These are phyloP conservation scores for Aspergillus uvarum DNA, from an alignment of 2,329 filamentous ascomycete genomes.

Conservation along the genomic window DNA sequence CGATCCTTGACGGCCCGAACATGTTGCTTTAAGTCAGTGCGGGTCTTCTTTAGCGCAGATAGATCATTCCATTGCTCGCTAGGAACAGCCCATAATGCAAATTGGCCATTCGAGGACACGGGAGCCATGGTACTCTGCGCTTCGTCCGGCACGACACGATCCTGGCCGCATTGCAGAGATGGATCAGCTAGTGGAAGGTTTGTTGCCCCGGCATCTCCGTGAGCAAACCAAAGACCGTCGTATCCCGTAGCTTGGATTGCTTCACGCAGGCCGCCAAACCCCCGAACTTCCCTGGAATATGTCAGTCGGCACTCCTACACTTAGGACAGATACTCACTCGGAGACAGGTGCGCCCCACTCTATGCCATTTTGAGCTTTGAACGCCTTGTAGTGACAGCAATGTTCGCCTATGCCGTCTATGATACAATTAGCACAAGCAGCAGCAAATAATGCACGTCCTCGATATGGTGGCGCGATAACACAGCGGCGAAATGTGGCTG, in stretches of 20 bases:
- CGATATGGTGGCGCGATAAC: background rate
- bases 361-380: background rate
- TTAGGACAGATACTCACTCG: background rate
- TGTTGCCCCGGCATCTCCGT: background rate
- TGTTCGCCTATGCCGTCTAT: background rate
- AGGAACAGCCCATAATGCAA: too few relatives aligned
- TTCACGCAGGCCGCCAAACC: background rate
- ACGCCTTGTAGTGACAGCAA: background rate
- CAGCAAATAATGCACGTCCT: background rate
- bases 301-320: background rate
- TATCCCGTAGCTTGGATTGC: background rate
- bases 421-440: background rate
- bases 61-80: too few relatives aligned
- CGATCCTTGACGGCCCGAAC: too few relatives aligned
- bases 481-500: background rate
- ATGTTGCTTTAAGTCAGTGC: too few relatives aligned
- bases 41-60: too few relatives aligned
- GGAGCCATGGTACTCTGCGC: too few relatives aligned
- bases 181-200: background rate
- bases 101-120: too few relatives aligned
- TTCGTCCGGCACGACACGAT: too few relatives aligned
- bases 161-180: too few relatives aligned
- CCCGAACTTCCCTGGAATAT: background rate
- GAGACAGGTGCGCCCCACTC: background rate
- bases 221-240: background rate